phyloP scores from a whole-genome alignment of 1,139 yeast genomes.

The Chernovozyma sophiae-reginae region DNA sequence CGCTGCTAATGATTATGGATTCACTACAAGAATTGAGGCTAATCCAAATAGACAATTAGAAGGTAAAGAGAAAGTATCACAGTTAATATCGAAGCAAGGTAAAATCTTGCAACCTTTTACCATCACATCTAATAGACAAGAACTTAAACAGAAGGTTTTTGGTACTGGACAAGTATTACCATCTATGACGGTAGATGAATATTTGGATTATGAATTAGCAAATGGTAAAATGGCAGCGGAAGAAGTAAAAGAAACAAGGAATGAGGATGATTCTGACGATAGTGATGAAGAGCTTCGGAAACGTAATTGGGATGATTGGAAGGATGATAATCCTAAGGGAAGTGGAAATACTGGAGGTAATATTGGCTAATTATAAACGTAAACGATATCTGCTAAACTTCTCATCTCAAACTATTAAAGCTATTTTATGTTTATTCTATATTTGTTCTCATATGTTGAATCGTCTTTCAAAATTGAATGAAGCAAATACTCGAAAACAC shows the following conservation, averaged over 20 bases:
- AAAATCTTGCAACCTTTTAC: conserved; percentile 83
- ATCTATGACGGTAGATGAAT: conserved; percentile 92
- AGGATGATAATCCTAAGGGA: conserved; percentile 81
- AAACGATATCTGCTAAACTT: too few species aligned
- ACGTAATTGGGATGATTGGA: conserved; percentile 90
- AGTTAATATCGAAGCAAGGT: conserved; percentile 61
- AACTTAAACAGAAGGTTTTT: conserved; percentile 60
- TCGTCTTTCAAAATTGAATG: too few species aligned
- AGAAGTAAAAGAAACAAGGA: conserved; percentile 31
- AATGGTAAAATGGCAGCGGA: conserved; percentile 74
- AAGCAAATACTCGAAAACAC: too few species aligned
- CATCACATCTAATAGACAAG: conserved; percentile 57
- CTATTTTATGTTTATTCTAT: too few species aligned
- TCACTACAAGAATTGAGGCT: conserved; percentile 52
- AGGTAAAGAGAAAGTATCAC: conserved; percentile 17
- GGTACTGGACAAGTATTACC: conserved; percentile 95
- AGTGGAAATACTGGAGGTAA: conserved; percentile 83
- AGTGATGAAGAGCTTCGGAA: conserved; percentile 49
- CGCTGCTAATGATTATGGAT: conserved; percentile 31
- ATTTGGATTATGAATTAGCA: conserved; percentile 76
- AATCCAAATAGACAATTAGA: conserved; percentile 29
- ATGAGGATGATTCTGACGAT: conserved; percentile 28
- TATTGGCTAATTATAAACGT: too few species aligned
- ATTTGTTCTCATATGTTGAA: neutral
- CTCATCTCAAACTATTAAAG: conserved; percentile 1